These are phyloP conservation scores for Durio zibethinus DNA, from an alignment of 345 rosid genomes.

Conservation along the genomic window DNA sequence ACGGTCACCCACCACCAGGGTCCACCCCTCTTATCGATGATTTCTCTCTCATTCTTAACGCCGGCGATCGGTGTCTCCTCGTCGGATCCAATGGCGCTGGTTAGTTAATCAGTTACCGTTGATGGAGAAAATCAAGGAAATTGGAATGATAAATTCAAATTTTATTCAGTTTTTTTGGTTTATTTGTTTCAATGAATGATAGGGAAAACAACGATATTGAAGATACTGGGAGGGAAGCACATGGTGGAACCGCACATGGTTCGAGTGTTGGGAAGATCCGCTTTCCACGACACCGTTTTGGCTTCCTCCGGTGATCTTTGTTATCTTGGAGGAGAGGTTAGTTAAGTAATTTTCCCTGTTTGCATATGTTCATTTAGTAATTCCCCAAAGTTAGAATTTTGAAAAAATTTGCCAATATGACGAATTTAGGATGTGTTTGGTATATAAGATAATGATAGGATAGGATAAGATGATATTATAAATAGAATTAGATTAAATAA, in stretches of 20 bases:
- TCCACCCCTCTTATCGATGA: conserved; percentile 71
- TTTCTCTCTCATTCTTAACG: conserved; percentile 53
- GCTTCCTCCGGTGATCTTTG: conserved; percentile 86
- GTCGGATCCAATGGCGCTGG: conserved; percentile 99
- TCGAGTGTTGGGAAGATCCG: conserved; percentile 76
- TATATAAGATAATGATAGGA: too few relatives aligned
- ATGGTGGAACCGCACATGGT: conserved; percentile 98
- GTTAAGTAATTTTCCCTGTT: not conserved
- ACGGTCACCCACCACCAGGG: conserved; percentile 90
- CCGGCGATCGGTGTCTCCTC: conserved; percentile 84
- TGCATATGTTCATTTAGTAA: not conserved
- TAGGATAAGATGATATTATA: too few relatives aligned
- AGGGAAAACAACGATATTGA: conserved; percentile 92
- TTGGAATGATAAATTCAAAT: not conserved
- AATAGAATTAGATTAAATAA: too few relatives aligned
- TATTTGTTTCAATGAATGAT: not conserved
- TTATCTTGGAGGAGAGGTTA: conserved; percentile 96
- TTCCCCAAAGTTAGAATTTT: not conserved
- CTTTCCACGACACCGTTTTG: conserved; percentile 86
- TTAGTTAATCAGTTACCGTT: conserved; percentile 18
- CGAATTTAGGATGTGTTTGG: too few relatives aligned
- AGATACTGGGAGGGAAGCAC: conserved; percentile 94
- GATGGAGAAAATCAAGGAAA: not conserved
- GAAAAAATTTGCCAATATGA: too few relatives aligned
- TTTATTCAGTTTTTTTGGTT: not conserved